Conservation (phyloP, 2,329 filamentous ascomycete genomes). For the Alternaria novae-zelandiae region DNA sequence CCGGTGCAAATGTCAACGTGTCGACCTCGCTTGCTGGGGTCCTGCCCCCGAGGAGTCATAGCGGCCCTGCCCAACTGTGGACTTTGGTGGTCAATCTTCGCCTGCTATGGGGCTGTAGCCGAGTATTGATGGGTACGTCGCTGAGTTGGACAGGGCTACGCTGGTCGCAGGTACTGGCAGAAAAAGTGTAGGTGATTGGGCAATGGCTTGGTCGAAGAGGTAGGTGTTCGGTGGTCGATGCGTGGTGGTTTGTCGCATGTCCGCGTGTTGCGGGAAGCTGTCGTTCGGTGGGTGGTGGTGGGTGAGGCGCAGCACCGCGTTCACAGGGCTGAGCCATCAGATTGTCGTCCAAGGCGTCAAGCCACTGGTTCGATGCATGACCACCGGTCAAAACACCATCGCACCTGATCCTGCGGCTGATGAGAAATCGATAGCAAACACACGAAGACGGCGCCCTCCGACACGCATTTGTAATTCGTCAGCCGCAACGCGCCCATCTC, state of each 20-base stretch:
- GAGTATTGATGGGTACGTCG: neutral
- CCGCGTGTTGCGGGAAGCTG: conserved; percentile 8
- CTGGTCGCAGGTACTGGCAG: conserved; percentile 32
- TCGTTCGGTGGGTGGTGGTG: neutral
- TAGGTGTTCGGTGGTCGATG: conserved; percentile 12
- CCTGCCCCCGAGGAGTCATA: neutral
- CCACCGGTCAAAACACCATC: neutral
- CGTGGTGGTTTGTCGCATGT: conserved; percentile 6
- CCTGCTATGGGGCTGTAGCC: neutral
- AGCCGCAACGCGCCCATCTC: neutral
- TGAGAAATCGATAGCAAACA: conserved; percentile 10
- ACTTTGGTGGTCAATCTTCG: neutral
- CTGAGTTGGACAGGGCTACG: conserved; percentile 29
- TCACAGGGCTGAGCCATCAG: conserved; percentile 9
- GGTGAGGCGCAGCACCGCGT: conserved; percentile 17
- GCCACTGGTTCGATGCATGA: conserved; percentile 9
- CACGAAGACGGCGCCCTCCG: neutral
- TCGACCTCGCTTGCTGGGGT: conserved; percentile 1
- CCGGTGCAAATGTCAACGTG: conserved; percentile 15
- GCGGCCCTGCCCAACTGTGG: conserved; percentile 7
- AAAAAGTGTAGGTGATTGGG: conserved; percentile 33
- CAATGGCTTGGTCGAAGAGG: conserved; percentile 8
- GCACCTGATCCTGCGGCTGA: conserved; percentile 4
- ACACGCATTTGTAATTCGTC: neutral
- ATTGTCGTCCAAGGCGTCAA: conserved; percentile 4